Conservation (phyloP, 768 basidiomycete species). For the Bullera alba region DNA sequence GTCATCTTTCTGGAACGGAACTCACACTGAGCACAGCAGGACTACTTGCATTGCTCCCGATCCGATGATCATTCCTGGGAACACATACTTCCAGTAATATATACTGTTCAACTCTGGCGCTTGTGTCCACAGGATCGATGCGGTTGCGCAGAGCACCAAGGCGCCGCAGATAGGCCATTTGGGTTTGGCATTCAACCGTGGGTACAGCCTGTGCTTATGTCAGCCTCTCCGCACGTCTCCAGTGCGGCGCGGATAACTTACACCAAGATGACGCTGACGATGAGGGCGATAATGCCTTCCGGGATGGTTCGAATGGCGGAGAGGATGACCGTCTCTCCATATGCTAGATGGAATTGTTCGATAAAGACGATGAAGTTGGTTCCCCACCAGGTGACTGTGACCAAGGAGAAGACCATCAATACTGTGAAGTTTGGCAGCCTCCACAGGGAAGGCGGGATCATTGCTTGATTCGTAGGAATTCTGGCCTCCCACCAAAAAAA, state of each 20-base stretch:
- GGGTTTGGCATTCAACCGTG: not conserved
- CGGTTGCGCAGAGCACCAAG: conserved; percentile 52
- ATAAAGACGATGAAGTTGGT: conserved; percentile 5
- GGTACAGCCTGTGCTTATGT: not conserved
- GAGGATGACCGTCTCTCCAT: conserved; percentile 15
- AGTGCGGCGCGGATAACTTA: not conserved
- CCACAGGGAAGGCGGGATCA: not conserved
- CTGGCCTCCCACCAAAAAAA: conserved; percentile 32
- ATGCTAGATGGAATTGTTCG: conserved; percentile 7
- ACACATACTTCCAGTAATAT: conserved; percentile 17
- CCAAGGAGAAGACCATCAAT: not conserved
- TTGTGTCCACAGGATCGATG: conserved; percentile 47
- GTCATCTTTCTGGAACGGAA: not conserved
- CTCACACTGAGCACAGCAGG: not conserved
- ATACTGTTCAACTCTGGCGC: conserved; percentile 1
- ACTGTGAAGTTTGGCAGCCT: not conserved
- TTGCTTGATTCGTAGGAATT: not conserved
- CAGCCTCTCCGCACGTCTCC: not conserved
- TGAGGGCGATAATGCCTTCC: conserved; percentile 10
- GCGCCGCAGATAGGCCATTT: not conserved
- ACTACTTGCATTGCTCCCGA: conserved; percentile 1
- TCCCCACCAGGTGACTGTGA: not conserved
- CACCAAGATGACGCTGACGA: not conserved
- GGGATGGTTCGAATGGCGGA: conserved; percentile 19
- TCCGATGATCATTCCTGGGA: conserved; percentile 22